These are phyloP conservation scores for Nemophila menziesii DNA, from an alignment of 257 asterid genomes.

Conservation along the genomic window DNA sequence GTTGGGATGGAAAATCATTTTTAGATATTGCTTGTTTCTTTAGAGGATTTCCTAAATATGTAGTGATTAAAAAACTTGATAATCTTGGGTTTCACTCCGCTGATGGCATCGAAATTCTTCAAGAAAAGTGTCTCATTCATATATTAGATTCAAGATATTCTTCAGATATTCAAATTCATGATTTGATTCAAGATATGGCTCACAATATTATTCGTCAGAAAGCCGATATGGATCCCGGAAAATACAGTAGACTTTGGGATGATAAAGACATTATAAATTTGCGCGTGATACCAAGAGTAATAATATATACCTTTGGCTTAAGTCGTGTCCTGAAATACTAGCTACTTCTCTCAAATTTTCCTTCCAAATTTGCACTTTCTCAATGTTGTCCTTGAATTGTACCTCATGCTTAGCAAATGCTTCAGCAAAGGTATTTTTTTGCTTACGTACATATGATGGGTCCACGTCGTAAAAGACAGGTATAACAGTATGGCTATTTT, in stretches of 20 bases:
- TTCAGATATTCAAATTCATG: slow-evolving; percentile 9
- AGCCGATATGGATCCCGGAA: slow-evolving; percentile 9
- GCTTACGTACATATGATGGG: slow-evolving; percentile 10
- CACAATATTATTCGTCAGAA: slow-evolving; percentile 11
- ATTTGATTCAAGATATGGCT: slow-evolving; percentile 12
- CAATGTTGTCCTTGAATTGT: neutral
- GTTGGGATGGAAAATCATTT: slow-evolving; percentile 6
- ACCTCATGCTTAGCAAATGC: slow-evolving; percentile 11
- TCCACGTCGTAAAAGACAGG: slow-evolving; percentile 15
- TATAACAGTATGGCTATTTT: slow-evolving; percentile 6
- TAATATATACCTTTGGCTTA: too few relatives aligned
- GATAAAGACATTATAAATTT: too few relatives aligned
- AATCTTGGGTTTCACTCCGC: too few relatives aligned
- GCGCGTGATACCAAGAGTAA: too few relatives aligned
- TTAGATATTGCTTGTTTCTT: slow-evolving; percentile 14
- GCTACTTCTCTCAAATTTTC: slow-evolving; percentile 8
- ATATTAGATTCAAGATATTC: slow-evolving; percentile 8
- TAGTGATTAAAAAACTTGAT: slow-evolving; percentile 6
- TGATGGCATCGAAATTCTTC: too few relatives aligned
- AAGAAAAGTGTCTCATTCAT: slow-evolving; percentile 9
- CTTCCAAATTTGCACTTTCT: slow-evolving; percentile 7
- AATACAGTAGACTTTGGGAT: slow-evolving; percentile 8
- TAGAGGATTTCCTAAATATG: slow-evolving; percentile 1
- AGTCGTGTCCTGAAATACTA: slow-evolving; percentile 11
- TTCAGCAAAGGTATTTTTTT: slow-evolving; percentile 7